Evolutionary conservation across 257 asterid species (phyloP), one percentile per base, ranked within the genome.

Genomic region (Phtheirospermum japonicum): DNA sequence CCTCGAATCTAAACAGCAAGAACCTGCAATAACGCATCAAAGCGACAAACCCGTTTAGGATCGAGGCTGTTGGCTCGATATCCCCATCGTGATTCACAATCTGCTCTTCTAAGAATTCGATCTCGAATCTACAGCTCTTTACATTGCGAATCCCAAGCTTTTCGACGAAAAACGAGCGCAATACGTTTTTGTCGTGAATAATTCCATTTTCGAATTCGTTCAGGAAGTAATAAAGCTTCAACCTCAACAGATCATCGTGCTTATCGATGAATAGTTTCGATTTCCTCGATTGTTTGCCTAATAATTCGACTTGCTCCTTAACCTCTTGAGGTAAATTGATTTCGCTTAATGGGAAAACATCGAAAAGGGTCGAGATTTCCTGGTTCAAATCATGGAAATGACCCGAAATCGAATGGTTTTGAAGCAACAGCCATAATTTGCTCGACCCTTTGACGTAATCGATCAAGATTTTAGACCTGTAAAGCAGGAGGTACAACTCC

Each of bases 401-500:
- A 48, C 96, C 87, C 2, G 95, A 85, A 67, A 92, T 68, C 1
- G 95, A 68, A 43, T 82, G 85, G 76, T 73, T 87, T 30, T 89
- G 97, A 50, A 93, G 91, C 81, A 93, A 73, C 64, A 93, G 71
- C 99, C 97, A 89, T 63, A 93, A 61, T 75, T 83, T 93, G 72
- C 97, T 83, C 31, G 96, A 84, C 26, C 84, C 82, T 10, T 59
- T 68, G 1, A 89, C 84, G 40, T 83, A 85, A 68, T 89, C 97
- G 50, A 93, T 85, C 80, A 93, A 60, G 60, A 89, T 80, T 73
- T 79, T 93, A 11, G 91, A 80, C 80, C 99, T 79, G 80, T 86
- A 83, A 51, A 92, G 89, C 76, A 84, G 79, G 67, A 92, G 88
- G 84, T 92, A 92, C 82, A 92, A 75, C 82, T 92, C 97, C 80